phyloP scores from a whole-genome alignment of 2,329 filamentous ascomycete genomes.

The Bipolaris cookei region DNA sequence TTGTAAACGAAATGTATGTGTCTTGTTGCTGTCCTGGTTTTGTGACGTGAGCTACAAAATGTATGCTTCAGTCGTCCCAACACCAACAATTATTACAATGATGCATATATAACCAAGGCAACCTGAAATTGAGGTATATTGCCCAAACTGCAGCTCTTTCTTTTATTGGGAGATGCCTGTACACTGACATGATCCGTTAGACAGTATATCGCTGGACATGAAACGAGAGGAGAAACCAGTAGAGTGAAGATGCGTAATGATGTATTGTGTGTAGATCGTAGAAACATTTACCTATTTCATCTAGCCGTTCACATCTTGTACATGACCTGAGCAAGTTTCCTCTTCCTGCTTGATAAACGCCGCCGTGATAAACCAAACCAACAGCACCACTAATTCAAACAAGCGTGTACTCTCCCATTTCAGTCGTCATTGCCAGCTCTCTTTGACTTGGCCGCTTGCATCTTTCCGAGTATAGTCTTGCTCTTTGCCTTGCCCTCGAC shows the following conservation, averaged over 20 bases:
- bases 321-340: neutral
- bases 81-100: no score
- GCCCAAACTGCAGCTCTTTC: no score
- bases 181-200: no score
- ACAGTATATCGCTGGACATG: no score
- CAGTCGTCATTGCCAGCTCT: slow-evolving; percentile 1
- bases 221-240: no score
- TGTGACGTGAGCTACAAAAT: neutral
- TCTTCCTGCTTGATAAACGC: neutral
- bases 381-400: slow-evolving; percentile 2
- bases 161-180: no score
- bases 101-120: no score
- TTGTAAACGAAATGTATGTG: slow-evolving; percentile 43
- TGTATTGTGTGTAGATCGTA: neutral
- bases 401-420: neutral
- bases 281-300: neutral
- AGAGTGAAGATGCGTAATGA: no score
- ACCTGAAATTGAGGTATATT: no score
- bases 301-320: neutral
- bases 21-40: neutral
- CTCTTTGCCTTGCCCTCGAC: slow-evolving; percentile 45
- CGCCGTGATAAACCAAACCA: neutral
- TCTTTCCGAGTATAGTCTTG: slow-evolving; percentile 39
- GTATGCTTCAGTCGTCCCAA: neutral
- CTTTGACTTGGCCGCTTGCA: slow-evolving; percentile 30